Percentiles rank a stretch among this genome's conserved stretches.
phyloP scores from a whole-genome alignment of 75 land plant species.

The Chamaecyparis obtusa region DNA sequence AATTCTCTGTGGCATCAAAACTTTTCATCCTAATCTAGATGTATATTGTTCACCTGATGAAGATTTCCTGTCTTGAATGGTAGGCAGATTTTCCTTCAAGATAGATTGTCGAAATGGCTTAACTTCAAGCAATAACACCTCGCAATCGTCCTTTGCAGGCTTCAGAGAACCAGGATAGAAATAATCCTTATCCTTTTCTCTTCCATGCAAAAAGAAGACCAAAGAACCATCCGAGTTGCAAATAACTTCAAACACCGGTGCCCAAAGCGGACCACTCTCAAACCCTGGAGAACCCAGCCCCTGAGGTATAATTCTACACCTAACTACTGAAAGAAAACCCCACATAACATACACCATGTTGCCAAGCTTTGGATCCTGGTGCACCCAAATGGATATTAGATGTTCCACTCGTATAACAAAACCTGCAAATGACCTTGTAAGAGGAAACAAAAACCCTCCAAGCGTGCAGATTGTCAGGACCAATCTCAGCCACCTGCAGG shows the following conservation, averaged over 20 bases:
- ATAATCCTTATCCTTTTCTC: conserved; percentile 51
- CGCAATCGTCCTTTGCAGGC: conserved; percentile 41
- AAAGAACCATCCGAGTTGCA: conserved; percentile 55
- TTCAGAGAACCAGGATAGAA: conserved; percentile 67
- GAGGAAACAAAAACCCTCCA: conserved; percentile 65
- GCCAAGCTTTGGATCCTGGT: conserved; percentile 94
- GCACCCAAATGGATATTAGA: conserved; percentile 85
- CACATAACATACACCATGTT: conserved; percentile 80
- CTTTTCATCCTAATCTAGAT: too few relatives aligned
- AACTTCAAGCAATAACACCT: conserved; percentile 78
- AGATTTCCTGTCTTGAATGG: too few relatives aligned
- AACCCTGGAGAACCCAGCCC: conserved; percentile 67
- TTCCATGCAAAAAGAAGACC: conserved; percentile 73
- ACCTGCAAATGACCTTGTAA: conserved; percentile 63
- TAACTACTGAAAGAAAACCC: conserved; percentile 75
- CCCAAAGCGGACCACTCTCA: conserved; percentile 65
- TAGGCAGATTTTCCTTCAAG: background rate
- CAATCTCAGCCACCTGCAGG: conserved; percentile 23
- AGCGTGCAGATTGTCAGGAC: conserved; percentile 25
- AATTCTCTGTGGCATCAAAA: too few relatives aligned
- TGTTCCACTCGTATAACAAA: conserved; percentile 50
- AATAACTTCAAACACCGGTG: conserved; percentile 87
- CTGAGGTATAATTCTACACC: conserved; percentile 84
- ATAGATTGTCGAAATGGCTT: conserved; percentile 25
- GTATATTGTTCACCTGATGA: too few relatives aligned